Conservation (phyloP, 1,284 basidiomycete genomes). For the Caloboletus inedulis region DNA sequence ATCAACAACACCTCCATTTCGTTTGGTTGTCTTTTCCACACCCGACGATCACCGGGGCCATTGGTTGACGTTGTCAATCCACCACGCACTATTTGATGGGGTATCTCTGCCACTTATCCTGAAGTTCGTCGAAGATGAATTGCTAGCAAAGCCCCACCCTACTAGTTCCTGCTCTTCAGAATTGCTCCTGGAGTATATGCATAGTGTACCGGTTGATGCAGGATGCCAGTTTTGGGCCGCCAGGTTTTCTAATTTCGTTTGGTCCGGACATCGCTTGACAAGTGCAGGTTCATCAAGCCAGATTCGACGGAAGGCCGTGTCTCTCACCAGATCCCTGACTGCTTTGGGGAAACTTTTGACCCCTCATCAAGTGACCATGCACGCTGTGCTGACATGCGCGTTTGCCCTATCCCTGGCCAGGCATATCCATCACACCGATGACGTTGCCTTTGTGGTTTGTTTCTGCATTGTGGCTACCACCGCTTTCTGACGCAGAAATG, state of each 20-base stretch:
- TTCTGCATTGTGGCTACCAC: not conserved
- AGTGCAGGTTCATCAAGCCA: slow-evolving; percentile 11
- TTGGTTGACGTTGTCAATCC: slow-evolving; percentile 42
- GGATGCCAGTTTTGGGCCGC: slow-evolving; percentile 39
- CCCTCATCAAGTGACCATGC: slow-evolving; percentile 41
- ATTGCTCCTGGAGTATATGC: slow-evolving; percentile 36
- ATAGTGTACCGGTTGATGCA: slow-evolving; percentile 27
- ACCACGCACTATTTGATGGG: slow-evolving; percentile 49
- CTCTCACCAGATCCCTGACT: slow-evolving; percentile 31
- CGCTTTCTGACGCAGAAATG: not conserved
- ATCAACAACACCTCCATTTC: slow-evolving; percentile 38
- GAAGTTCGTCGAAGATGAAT: slow-evolving; percentile 38
- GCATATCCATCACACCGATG: slow-evolving; percentile 28
- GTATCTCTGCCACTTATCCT: slow-evolving; percentile 43
- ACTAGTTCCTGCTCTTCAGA: slow-evolving; percentile 22
- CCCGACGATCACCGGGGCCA: not conserved
- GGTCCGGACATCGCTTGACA: slow-evolving; percentile 28
- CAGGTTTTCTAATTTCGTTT: slow-evolving; percentile 36
- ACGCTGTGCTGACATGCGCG: slow-evolving; percentile 42
- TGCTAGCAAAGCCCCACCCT: slow-evolving; percentile 21
- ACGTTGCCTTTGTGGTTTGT: slow-evolving; percentile 47
- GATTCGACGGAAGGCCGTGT: slow-evolving; percentile 20
- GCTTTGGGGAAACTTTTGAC: slow-evolving; percentile 35
- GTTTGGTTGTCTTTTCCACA: slow-evolving; percentile 33
- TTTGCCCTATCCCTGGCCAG: slow-evolving; percentile 37